Conservation (phyloP, 78 protist genomes). For the Dictyostelium firmibasis region DNA sequence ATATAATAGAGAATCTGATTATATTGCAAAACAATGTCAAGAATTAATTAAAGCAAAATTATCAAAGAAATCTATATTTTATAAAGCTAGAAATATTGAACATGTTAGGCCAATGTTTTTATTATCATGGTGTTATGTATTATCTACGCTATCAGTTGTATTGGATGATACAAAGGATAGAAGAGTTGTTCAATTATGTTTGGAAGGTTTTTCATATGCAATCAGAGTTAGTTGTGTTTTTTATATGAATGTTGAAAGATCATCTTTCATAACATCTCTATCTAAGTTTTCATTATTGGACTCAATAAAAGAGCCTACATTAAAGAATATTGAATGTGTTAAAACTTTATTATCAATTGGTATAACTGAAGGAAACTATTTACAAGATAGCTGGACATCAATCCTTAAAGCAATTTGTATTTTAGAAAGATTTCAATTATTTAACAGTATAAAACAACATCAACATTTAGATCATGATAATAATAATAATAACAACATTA, state of each 20-base stretch:
- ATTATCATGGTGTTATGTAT: constrained; percentile 65
- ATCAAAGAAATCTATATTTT: constrained; percentile 59
- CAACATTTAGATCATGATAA: neutral
- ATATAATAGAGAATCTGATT: constrained; percentile 56
- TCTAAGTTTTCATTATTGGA: constrained; percentile 91
- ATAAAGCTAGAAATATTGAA: constrained; percentile 61
- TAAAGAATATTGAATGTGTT: constrained; percentile 93
- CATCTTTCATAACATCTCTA: constrained; percentile 94
- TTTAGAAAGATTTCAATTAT: constrained; percentile 87
- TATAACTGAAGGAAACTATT: constrained; percentile 89
- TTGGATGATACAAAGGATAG: constrained; percentile 53
- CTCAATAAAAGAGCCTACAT: constrained; percentile 58
- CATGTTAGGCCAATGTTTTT: constrained; percentile 76
- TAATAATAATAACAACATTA: too few species aligned
- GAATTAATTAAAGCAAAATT: constrained; percentile 54
- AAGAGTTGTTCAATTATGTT: constrained; percentile 61
- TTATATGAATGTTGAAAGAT: constrained; percentile 91
- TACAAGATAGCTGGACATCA: constrained; percentile 87
- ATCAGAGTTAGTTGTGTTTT: constrained; percentile 89
- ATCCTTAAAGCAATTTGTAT: constrained; percentile 87
- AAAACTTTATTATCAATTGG: constrained; percentile 88
- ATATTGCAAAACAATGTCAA: constrained; percentile 69
- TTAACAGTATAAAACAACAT: constrained; percentile 18
- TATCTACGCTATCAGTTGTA: constrained; percentile 43
- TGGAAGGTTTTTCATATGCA: constrained; percentile 89